These are phyloP conservation scores for Mycena filopes DNA, from an alignment of 768 basidiomycete genomes.

Conservation along the genomic window DNA sequence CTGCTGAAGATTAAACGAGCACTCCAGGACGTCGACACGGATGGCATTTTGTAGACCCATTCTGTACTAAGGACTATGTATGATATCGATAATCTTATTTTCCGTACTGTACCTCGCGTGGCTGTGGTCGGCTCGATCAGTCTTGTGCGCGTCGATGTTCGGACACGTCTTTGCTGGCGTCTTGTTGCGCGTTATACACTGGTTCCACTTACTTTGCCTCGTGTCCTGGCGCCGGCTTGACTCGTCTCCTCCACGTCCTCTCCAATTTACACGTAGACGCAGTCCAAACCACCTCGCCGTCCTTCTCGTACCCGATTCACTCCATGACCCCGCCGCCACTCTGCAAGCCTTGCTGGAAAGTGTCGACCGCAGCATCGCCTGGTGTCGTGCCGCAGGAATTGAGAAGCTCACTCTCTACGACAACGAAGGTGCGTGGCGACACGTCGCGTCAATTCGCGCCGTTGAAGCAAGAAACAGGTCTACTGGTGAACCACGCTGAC, in stretches of 20 bases:
- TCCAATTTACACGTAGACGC: slow-evolving; percentile 63
- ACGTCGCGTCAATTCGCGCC: slow-evolving; percentile 7
- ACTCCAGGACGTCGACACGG: slow-evolving; percentile 62
- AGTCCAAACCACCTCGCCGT: slow-evolving; percentile 76
- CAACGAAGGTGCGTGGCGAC: slow-evolving; percentile 61
- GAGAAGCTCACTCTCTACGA: slow-evolving; percentile 78
- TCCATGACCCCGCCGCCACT: slow-evolving; percentile 45
- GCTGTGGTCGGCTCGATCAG: too few relatives aligned
- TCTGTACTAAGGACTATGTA: slow-evolving; percentile 5
- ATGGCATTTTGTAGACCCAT: slow-evolving; percentile 48
- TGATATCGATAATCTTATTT: slow-evolving; percentile 18
- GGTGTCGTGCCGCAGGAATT: slow-evolving; percentile 75
- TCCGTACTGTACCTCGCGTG: too few relatives aligned
- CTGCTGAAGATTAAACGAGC: slow-evolving; percentile 88
- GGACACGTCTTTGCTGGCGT: too few relatives aligned
- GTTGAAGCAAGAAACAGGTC: slow-evolving; percentile 43
- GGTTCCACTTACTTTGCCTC: slow-evolving; percentile 57
- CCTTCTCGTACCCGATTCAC: slow-evolving; percentile 62
- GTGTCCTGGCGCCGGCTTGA: slow-evolving; percentile 53
- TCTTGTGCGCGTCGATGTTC: slow-evolving; percentile 53
- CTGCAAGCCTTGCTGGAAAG: slow-evolving; percentile 62
- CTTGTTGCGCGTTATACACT: slow-evolving; percentile 67
- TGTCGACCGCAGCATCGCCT: slow-evolving; percentile 61
- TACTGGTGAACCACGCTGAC: slow-evolving; percentile 52
- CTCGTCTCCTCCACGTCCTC: slow-evolving; percentile 54